A percentile compares a stretch with the other conserved stretches of the same genome.
Conservation (phyloP, 352 stramenopile species). For the Globisporangium nodosum region DNA sequence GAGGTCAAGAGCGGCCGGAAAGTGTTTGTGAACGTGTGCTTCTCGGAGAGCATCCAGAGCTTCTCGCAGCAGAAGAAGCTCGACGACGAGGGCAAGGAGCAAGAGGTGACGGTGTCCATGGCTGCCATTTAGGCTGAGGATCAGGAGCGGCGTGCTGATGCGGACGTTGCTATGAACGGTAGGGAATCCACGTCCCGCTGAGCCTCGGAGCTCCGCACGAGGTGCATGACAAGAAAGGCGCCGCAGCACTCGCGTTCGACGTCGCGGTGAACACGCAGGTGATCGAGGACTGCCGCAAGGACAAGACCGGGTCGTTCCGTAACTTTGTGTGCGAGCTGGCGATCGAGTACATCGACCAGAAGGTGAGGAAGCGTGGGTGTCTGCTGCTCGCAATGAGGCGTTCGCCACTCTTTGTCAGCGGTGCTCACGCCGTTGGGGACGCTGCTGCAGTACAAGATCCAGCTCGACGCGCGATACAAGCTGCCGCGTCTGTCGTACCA, state of each 20-base stretch:
- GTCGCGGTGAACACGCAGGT: constrained; percentile 79
- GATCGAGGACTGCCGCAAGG: constrained; percentile 49
- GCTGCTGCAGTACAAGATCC: constrained; percentile 58
- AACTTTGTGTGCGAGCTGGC: constrained; percentile 82
- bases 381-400: neutral
- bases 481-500: constrained; percentile 64
- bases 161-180: neutral
- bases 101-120: constrained; percentile 32
- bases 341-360: constrained; percentile 80
- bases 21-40: constrained; percentile 79
- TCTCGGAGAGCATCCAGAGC: constrained; percentile 58
- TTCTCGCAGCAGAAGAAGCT: constrained; percentile 80
- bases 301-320: constrained; percentile 65
- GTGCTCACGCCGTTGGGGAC: neutral
- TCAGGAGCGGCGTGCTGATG: neutral
- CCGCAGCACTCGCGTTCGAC: constrained; percentile 59
- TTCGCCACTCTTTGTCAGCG: too few relatives aligned
- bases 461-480: constrained; percentile 72
- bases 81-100: constrained; percentile 64
- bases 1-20: constrained; percentile 62
- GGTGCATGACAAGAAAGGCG: constrained; percentile 70
- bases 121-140: neutral
- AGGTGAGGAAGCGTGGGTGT: constrained; percentile 22
- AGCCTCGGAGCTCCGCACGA: constrained; percentile 65
- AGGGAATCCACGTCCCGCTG: constrained; percentile 75